Evolutionary conservation across 768 basidiomycete genomes (phyloP), one percentile per base, ranked within the genome.

Genomic region (Mycena sanguinolenta): DNA sequence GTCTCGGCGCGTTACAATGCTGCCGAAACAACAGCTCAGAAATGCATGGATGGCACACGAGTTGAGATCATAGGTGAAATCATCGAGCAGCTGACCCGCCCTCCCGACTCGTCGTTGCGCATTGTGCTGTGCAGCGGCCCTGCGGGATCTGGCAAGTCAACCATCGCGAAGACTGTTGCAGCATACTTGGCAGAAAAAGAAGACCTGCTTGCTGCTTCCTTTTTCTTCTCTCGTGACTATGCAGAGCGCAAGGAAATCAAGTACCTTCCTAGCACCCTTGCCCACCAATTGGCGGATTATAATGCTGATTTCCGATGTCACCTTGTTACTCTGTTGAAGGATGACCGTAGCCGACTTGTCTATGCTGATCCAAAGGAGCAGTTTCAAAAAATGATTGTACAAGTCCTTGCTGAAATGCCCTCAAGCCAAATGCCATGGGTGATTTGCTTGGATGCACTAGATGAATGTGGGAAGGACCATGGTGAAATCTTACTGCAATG

Each of bases 401-500:
- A 23, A 12, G 23, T 25, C 13, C 49, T 50, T 50, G 10, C 49
- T 9, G 1, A 50, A 17, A 50, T 50, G 23, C 23, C 49, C 17
- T 19, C 19, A 4, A 21, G 44, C 44, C 44, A 4, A 46, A 46
- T 4, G 4, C 52, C 50, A 4, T 62, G 59, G 46, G 27, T 62
- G 7, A 62, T 62, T 25, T 62, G 60, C 23, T 42, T 62, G 13
- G 60, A 62, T 36, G 60, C 60, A 3, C 10, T 62, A n/a, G 60
- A 62, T 49, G 67, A 68, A 57, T 68, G 67, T 21, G 67, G 67
- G n/a, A 30, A 5, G 6, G 53, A 68, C 28, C 59, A n/a, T 1
- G 67, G 67, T 14, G 38, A 57, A 46, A 23, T 32, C 4, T 7
- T 68, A 2, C 58, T 68, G 23, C 52, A 30, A 7, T 68, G 67